These are phyloP conservation scores for Vitis hybrid DNA, from an alignment of 177 flowering plant genomes.

Conservation along the genomic window DNA sequence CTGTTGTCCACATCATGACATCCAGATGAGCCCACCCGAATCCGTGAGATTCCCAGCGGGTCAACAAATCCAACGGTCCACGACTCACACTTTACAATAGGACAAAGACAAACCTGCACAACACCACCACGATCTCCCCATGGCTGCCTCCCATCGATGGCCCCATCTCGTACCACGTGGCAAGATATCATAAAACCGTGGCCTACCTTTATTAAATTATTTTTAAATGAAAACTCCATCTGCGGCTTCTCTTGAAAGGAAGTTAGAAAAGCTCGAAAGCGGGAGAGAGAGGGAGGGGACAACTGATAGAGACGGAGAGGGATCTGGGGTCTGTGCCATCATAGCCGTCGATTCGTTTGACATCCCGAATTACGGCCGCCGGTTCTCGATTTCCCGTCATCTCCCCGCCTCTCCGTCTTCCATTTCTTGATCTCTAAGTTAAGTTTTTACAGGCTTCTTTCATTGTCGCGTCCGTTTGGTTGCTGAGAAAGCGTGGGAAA, in stretches of 20 bases:
- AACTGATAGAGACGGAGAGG: not conserved
- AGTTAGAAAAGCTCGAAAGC: not conserved
- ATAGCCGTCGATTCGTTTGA: not conserved
- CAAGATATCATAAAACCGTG: too few relatives aligned
- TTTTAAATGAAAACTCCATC: not conserved
- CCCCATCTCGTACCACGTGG: too few relatives aligned
- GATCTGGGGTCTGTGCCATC: not conserved
- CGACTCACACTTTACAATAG: too few relatives aligned
- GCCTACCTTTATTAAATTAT: too few relatives aligned
- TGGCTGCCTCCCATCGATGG: too few relatives aligned
- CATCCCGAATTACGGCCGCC: not conserved
- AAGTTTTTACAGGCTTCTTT: not conserved
- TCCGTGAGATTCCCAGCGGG: too few relatives aligned
- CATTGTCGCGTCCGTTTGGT: not conserved
- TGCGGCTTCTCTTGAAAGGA: not conserved
- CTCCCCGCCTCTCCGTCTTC: not conserved
- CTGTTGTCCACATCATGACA: too few relatives aligned
- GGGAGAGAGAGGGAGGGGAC: constrained; percentile 1
- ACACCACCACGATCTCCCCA: too few relatives aligned
- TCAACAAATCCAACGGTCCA: too few relatives aligned
- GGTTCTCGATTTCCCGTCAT: not conserved
- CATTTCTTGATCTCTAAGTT: constrained; percentile 6
- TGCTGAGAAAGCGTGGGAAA: too few relatives aligned
- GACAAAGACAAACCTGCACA: too few relatives aligned
- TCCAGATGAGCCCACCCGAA: too few relatives aligned